These are phyloP conservation scores for Suhomyces kilbournensis DNA, from an alignment of 805 yeast genomes.

Conservation along the genomic window DNA sequence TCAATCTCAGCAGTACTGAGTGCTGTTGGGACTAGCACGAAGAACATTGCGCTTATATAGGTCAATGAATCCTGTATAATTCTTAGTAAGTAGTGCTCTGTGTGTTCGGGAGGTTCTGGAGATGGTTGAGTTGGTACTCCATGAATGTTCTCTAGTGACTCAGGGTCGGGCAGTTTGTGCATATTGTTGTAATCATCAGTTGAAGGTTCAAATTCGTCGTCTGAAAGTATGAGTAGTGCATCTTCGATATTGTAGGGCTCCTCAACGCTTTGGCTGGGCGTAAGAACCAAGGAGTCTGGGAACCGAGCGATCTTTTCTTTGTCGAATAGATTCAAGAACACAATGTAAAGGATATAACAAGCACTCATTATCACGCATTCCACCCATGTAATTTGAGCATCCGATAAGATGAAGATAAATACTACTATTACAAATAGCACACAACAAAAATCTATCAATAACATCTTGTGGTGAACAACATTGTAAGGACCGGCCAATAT, in stretches of 20 bases:
- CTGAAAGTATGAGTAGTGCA: conserved; percentile 18
- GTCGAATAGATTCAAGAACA: conserved; percentile 17
- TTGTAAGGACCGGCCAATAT: conserved; percentile 20
- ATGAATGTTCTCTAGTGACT: not conserved
- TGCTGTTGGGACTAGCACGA: conserved; percentile 15
- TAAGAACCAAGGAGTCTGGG: not conserved
- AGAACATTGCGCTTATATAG: conserved; percentile 7
- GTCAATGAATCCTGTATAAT: not conserved
- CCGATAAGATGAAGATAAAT: conserved; percentile 29
- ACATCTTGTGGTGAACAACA: conserved; percentile 15
- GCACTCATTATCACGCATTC: conserved; percentile 29
- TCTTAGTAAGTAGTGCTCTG: not conserved
- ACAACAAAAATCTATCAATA: conserved; percentile 29
- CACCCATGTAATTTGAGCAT: conserved; percentile 29
- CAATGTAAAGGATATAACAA: conserved; percentile 22
- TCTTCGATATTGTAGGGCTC: conserved; percentile 22
- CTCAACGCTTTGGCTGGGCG: not conserved
- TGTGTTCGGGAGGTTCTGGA: not conserved
- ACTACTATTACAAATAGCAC: conserved; percentile 24
- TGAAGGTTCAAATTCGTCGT: conserved; percentile 11
- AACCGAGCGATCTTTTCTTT: conserved; percentile 1
- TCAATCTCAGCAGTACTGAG: not conserved
- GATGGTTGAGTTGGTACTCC: not conserved
- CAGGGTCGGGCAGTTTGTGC: not conserved
- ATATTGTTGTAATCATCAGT: not conserved